Evolutionary conservation across 2,329 filamentous ascomycete genomes (phyloP).

Genomic region (Colletotrichum navitas): DNA sequence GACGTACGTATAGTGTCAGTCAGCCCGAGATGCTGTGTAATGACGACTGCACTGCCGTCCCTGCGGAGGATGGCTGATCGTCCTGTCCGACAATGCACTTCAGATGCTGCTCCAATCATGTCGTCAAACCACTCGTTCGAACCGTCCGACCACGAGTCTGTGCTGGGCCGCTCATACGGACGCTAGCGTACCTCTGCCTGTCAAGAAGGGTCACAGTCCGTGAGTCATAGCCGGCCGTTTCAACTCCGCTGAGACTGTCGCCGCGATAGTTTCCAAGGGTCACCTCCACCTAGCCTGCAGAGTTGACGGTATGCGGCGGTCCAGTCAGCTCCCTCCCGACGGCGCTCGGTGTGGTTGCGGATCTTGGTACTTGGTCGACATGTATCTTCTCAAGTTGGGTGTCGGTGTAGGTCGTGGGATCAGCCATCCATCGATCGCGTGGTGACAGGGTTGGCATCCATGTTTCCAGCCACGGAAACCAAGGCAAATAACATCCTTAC

Average conservation of each 20-base stretch:
- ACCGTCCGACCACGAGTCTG: conserved; percentile 33
- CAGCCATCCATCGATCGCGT: conserved; percentile 20
- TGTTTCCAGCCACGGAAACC: conserved; percentile 15
- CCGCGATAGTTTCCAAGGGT: conserved; percentile 19
- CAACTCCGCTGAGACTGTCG: conserved; percentile 7
- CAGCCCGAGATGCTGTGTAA: conserved; percentile 3
- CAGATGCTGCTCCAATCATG: conserved; percentile 6
- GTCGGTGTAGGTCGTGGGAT: conserved; percentile 8
- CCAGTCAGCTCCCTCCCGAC: background rate
- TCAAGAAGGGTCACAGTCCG: conserved; percentile 17
- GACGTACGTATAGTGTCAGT: background rate
- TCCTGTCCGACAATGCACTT: background rate
- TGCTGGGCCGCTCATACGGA: conserved; percentile 27
- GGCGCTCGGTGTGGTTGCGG: conserved; percentile 3
- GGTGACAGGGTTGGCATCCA: conserved; percentile 28
- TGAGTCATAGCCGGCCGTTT: conserved; percentile 23
- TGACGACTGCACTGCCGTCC: conserved; percentile 4
- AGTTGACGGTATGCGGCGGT: conserved; percentile 26
- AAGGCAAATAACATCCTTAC: conserved; percentile 22
- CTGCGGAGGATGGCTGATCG: background rate
- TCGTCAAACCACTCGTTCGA: conserved; percentile 26
- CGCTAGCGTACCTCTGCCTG: conserved; percentile 27
- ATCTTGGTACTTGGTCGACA: conserved; percentile 12
- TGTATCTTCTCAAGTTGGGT: conserved; percentile 20
- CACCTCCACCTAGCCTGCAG: background rate